Percentiles rank a stretch among this genome's conserved stretches.
phyloP scores from a whole-genome alignment of 73 alveolate species.

The Symbiodinium natans region DNA sequence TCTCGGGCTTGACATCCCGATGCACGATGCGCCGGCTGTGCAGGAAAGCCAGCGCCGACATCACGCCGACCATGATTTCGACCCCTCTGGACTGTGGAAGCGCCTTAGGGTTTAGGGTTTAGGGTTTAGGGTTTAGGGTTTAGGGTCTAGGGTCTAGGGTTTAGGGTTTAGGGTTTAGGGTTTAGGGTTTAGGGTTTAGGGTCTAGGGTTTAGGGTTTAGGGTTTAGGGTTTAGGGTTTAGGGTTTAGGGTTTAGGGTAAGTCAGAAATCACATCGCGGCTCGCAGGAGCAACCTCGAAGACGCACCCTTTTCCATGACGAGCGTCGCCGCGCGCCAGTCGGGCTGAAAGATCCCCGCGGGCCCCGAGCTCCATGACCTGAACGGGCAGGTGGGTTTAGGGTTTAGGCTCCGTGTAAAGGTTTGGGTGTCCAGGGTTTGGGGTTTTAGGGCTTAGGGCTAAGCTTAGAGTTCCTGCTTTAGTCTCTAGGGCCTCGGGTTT shows the following conservation, averaged over 20 bases:
- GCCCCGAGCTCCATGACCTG: slow-evolving; percentile 2
- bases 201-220: no score
- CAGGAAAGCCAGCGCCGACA: background rate
- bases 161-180: no score
- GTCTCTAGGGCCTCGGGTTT: no score
- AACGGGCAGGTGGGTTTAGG: background rate
- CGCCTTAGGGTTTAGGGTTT: background rate
- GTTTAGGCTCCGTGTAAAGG: background rate
- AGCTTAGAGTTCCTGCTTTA: no score
- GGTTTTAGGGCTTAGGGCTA: background rate
- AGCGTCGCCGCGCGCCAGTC: background rate
- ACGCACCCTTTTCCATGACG: background rate
- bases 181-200: no score
- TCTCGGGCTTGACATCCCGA: background rate
- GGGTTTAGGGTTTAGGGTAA: no score
- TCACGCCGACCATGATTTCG: background rate
- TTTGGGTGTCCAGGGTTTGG: background rate
- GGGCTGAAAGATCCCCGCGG: background rate
- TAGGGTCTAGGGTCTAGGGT: no score
- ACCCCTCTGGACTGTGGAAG: background rate
- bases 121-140: background rate
- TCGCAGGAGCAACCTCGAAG: no score
- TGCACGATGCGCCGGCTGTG: background rate
- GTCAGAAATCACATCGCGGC: no score
- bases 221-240: no score